Conservation (phyloP, 163 green algal genomes). For the Prototheca cutis region DNA sequence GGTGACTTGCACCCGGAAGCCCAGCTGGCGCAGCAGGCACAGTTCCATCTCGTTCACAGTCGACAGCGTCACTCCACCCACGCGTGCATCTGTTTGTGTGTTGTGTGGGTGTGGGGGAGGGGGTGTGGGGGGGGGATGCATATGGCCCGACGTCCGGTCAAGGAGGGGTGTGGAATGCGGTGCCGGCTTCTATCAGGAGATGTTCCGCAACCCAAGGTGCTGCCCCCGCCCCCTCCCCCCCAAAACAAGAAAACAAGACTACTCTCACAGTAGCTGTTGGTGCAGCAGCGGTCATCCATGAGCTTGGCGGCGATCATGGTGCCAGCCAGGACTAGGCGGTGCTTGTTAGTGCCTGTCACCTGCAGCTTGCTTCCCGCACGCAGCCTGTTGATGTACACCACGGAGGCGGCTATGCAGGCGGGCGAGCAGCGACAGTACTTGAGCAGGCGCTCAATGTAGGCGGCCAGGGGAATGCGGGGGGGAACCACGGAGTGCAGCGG, state of each 20-base stretch:
- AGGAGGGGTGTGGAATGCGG: too few relatives aligned
- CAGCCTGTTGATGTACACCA: not conserved
- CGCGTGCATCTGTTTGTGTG: not conserved
- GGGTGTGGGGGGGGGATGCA: too few relatives aligned
- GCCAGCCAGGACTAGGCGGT: conserved; percentile 12
- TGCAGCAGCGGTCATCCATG: conserved; percentile 8
- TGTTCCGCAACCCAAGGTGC: not conserved
- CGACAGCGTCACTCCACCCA: not conserved
- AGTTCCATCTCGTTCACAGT: not conserved
- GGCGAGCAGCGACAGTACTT: not conserved
- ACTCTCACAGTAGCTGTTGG: conserved; percentile 1
- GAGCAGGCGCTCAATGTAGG: conserved; percentile 12
- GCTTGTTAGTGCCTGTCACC: conserved; percentile 2
- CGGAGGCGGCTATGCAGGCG: not conserved
- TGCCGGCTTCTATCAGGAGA: not conserved
- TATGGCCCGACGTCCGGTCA: too few relatives aligned
- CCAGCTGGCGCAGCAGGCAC: not conserved
- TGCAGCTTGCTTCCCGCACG: not conserved
- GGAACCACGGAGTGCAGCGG: conserved; percentile 10
- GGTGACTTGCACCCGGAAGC: not conserved
- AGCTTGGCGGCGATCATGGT: conserved; percentile 13
- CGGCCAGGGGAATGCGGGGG: conserved; percentile 1
- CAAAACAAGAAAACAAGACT: not conserved
- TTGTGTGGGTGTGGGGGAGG: too few relatives aligned
- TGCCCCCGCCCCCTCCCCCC: not conserved